These are phyloP conservation scores for Lachancea lanzarotensis DNA, from an alignment of 805 yeast species.

Conservation along the genomic window DNA sequence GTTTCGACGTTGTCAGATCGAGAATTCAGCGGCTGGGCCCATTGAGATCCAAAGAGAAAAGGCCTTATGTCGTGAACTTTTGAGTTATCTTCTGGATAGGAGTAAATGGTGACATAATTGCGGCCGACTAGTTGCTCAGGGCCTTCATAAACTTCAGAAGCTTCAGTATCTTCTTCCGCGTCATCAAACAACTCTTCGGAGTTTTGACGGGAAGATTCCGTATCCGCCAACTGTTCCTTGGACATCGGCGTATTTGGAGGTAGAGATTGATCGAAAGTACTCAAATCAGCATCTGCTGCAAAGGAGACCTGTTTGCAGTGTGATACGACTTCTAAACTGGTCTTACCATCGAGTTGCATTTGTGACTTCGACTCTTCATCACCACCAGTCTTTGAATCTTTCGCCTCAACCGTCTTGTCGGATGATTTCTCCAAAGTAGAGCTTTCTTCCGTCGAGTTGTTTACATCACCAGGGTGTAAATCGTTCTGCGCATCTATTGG, in stretches of 20 bases:
- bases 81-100: slow-evolving; percentile 20
- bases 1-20: slow-evolving; percentile 52
- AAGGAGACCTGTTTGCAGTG: slow-evolving; percentile 20
- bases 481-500: not conserved
- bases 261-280: slow-evolving; percentile 12
- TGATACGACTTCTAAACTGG: not conserved
- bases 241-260: slow-evolving; percentile 8
- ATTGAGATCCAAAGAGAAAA: slow-evolving; percentile 57
- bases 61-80: slow-evolving; percentile 10
- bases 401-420: not conserved
- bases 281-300: slow-evolving; percentile 14
- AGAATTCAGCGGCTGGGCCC: slow-evolving; percentile 45
- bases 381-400: not conserved
- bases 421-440: not conserved
- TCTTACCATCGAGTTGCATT: not conserved
- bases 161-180: not conserved
- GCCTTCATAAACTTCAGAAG: slow-evolving; percentile 45
- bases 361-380: not conserved
- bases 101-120: slow-evolving; percentile 48
- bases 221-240: not conserved
- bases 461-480: too few relatives aligned
- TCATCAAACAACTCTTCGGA: slow-evolving; percentile 15
- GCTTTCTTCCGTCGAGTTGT: not conserved
- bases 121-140: slow-evolving; percentile 58
- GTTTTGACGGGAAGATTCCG: slow-evolving; percentile 5